Evolutionary conservation across 805 yeast genomes (phyloP), one percentile per base, ranked within the genome.

Genomic region (Barnettozyma californica): DNA sequence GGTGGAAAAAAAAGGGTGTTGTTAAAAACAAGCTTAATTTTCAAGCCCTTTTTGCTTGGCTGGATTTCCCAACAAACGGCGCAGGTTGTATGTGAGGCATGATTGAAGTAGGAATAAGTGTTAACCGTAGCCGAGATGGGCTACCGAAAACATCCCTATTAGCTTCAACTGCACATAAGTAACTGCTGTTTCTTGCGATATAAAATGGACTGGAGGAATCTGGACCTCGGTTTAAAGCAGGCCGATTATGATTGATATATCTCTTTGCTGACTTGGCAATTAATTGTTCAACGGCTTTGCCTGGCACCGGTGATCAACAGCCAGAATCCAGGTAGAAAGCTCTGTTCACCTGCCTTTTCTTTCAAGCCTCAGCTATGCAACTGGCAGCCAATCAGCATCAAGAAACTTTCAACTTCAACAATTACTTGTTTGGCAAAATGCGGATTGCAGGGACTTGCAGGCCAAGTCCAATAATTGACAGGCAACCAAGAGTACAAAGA

Each of bases 11-110:
- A n/a, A 39, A 16, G 6, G 18, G 36, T 21, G n/a, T 19, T 21
- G n/a, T 10, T 44, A 52, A 37, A 49, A 44, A 29, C n/a, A 29
- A 29, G 33, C 33, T 29, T 29, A 29, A 23, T 5, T 29, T 29
- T 29, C 14, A 13, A 29, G 14, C 16, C 33, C 33, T 16, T 14
- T n/a, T 26, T 29, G n/a, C 33, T 29, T 29, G 33, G 33, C 33
- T 13, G 14, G 33, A 13, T 9, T 29, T 29, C 11, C 14, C 33
- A 29, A 29, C 16, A 29, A 7, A 29, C 33, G 33, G 33, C n/a
- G 33, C n/a, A 29, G n/a, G 14, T 14, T 29, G 11, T 16, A 29
- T 29, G 33, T 16, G 7, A 9, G 16, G 33, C 33, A 29, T 29
- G 33, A 29, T 29, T 16, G 14, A 13, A 29, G 33, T 4, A 8